Evolutionary conservation across 768 basidiomycete species (phyloP), one percentile per base, ranked within the genome.

Genomic region (Mycena rosella): DNA sequence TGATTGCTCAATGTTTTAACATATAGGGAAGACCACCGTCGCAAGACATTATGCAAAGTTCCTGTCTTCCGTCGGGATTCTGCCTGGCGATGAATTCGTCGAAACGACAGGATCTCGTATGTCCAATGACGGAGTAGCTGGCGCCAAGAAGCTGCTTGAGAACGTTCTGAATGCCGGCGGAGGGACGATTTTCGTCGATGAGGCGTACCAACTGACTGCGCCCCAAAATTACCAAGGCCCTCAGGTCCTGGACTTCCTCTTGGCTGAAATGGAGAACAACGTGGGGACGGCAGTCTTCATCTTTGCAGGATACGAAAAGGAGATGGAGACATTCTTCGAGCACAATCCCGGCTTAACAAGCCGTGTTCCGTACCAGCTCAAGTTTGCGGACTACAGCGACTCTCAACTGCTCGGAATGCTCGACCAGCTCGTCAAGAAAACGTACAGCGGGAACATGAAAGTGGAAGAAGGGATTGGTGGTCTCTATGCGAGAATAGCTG

Each of bases 281-380:
- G 81, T 88, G 5, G 91, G 89, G 7, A 86, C 79, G 8, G 69
- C 91, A 8, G 88, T 91, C 14, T 92, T 92, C 77, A 86, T 92
- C 60, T 80, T 92, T 2, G 91, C 91, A 0, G 91, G 91, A 5
- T 92, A 92, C 74, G 85, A 79, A 74, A 88, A 86, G 60, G 81
- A 92, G 75, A 92, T 92, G 91, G 91, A 92, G 69, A 87, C 83
- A 48, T 92, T 92, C 78, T 92, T 92, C 65, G 90, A 91, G 66
- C 90, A 91, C 66, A 92, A 92, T 71, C 90, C 91, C 3, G 91
- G 91, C 2, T 75, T 92, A 15, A 77, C 78, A 10, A 91, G 90
- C 76, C 88, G 91, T n/a, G 87, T 92, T 11, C 91, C 91, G 0
- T 85, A 88, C 66, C 76, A 74, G 38, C 79, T 92, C 34, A 78